These are phyloP conservation scores for Mycena sanguinolenta DNA, from an alignment of 768 basidiomycete species.

Conservation along the genomic window DNA sequence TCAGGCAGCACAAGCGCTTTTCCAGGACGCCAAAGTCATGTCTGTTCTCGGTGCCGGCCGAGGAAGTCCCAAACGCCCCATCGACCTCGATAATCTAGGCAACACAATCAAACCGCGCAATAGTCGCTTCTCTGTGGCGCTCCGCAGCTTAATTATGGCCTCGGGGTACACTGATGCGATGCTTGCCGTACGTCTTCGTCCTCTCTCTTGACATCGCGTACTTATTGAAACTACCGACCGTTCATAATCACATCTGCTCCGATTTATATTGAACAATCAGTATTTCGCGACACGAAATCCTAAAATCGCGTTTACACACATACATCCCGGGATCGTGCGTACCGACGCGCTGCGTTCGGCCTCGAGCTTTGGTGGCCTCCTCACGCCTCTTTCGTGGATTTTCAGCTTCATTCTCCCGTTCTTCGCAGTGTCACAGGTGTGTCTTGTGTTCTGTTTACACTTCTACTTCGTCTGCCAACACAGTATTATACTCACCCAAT, in stretches of 20 bases:
- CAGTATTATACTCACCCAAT: neutral
- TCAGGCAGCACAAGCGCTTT: slow-evolving; percentile 44
- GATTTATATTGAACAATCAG: slow-evolving; percentile 18
- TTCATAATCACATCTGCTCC: neutral
- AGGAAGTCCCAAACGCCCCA: slow-evolving; percentile 35
- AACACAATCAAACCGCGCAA: slow-evolving; percentile 24
- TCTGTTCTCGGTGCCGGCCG: slow-evolving; percentile 46
- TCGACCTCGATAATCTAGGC: slow-evolving; percentile 39
- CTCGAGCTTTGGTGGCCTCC: slow-evolving; percentile 27
- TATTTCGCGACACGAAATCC: slow-evolving; percentile 40
- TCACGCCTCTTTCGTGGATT: slow-evolving; percentile 31
- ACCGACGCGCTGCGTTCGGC: slow-evolving; percentile 11
- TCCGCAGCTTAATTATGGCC: slow-evolving; percentile 27
- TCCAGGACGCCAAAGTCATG: slow-evolving; percentile 51
- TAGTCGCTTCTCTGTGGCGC: slow-evolving; percentile 11
- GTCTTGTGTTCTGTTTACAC: neutral
- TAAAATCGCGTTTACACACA: slow-evolving; percentile 42
- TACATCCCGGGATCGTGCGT: slow-evolving; percentile 41
- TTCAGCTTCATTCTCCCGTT: slow-evolving; percentile 18
- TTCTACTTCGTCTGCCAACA: neutral
- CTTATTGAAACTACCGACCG: neutral
- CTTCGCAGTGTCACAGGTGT: slow-evolving; percentile 26
- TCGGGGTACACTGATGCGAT: slow-evolving; percentile 32
- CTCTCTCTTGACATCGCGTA: neutral
- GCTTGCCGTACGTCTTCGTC: slow-evolving; percentile 16